Percentiles rank a stretch among this genome's conserved stretches.
phyloP scores from a whole-genome alignment of 495 filamentous ascomycete species.

The Oleoguttula mirabilis region DNA sequence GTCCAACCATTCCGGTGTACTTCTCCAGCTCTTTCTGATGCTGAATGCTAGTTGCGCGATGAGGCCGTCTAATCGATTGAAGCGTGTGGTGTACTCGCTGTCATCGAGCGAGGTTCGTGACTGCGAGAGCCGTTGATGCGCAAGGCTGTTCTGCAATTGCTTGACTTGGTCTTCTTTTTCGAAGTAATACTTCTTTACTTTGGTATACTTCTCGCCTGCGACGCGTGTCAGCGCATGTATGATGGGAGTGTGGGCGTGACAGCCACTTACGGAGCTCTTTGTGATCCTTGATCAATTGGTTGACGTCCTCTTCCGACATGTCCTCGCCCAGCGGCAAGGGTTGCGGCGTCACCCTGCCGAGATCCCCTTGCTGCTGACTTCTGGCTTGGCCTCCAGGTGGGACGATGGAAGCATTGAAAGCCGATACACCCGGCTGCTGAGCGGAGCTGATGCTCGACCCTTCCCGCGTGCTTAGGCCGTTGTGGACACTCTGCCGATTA shows the following conservation, averaged over 20 bases:
- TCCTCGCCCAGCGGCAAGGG: conserved; percentile 23
- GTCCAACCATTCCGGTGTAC: conserved; percentile 65
- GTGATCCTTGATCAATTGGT: conserved; percentile 30
- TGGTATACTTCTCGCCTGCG: conserved; percentile 86
- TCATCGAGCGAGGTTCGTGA: conserved; percentile 94
- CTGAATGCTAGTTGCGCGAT: conserved; percentile 92
- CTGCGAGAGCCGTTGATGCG: conserved; percentile 86
- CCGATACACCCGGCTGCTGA: conserved; percentile 20
- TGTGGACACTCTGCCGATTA: conserved; percentile 20
- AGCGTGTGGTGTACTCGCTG: conserved; percentile 82
- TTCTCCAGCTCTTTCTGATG: conserved; percentile 83
- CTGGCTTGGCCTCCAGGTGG: conserved; percentile 24
- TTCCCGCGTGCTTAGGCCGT: conserved; percentile 17
- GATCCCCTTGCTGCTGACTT: conserved; percentile 10
- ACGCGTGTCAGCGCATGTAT: conserved; percentile 4
- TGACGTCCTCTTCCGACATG: conserved; percentile 31
- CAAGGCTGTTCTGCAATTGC: conserved; percentile 88
- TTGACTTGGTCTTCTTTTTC: conserved; percentile 90
- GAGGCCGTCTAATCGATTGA: conserved; percentile 84
- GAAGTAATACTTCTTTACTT: conserved; percentile 95
- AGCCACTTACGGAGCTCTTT: conserved; percentile 29
- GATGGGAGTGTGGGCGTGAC: background rate
- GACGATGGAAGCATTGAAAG: conserved; percentile 29
- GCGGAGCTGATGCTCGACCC: conserved; percentile 4
- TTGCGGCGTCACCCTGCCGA: conserved; percentile 28